phyloP scores from a whole-genome alignment of 208 protist species.

The Strigomonas galati region DNA sequence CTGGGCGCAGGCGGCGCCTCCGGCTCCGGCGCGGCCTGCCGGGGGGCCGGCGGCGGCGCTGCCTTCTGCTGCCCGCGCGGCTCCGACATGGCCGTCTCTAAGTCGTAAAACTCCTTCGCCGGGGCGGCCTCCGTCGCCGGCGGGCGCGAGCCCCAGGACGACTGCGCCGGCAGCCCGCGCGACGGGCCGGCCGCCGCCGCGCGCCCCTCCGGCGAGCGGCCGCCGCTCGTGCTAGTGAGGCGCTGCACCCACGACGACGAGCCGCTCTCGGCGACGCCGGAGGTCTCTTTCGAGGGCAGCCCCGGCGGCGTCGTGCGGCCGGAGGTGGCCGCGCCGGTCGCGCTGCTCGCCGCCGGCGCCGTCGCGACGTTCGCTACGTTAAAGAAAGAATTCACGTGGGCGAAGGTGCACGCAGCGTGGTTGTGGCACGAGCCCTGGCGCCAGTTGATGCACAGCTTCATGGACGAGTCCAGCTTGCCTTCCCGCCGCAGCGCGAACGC shows the following conservation, averaged over 20 bases:
- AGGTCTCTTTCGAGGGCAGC: not conserved
- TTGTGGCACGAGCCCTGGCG: conserved; percentile 66
- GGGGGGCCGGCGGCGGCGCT: not conserved
- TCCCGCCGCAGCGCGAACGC: conserved; percentile 64
- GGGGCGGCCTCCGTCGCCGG: not conserved
- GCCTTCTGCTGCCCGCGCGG: not conserved
- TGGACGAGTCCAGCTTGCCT: conserved; percentile 51
- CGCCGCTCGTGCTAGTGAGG: not conserved
- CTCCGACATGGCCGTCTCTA: not conserved
- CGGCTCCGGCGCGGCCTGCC: not conserved
- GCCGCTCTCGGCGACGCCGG: not conserved
- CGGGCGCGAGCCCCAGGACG: conserved; percentile 1
- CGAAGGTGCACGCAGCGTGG: conserved; percentile 68
- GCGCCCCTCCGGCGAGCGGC: not conserved
- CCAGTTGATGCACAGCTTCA: conserved; percentile 81
- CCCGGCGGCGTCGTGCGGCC: not conserved
- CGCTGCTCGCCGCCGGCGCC: not conserved
- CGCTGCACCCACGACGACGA: conserved; percentile 11
- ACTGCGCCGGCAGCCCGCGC: not conserved
- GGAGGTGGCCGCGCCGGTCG: not conserved
- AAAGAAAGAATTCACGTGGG: conserved; percentile 58
- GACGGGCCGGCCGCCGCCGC: not conserved
- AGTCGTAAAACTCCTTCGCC: not conserved
- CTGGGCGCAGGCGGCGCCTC: not conserved
- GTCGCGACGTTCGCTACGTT: conserved; percentile 18